These are phyloP conservation scores for Ajuga reptans DNA, from an alignment of 305 asterid species.

Conservation along the genomic window DNA sequence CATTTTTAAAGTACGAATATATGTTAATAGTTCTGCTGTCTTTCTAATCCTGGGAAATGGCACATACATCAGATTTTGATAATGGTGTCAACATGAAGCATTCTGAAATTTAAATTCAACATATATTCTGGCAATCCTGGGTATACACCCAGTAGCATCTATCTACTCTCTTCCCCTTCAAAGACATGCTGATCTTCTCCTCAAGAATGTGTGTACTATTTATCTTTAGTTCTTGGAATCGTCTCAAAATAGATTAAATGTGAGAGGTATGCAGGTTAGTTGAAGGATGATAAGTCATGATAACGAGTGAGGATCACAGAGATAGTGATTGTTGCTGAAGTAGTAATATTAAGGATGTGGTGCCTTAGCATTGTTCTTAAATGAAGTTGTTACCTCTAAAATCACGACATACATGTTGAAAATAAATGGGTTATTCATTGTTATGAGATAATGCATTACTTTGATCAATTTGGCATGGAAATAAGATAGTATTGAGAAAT, in stretches of 20 bases:
- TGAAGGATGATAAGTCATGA: neutral
- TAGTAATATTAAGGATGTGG: too few relatives aligned
- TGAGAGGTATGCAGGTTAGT: neutral
- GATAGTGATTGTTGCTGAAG: too few relatives aligned
- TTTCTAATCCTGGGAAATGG: conserved; percentile 66
- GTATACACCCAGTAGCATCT: neutral
- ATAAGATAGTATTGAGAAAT: neutral
- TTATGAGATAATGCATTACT: neutral
- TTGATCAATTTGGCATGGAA: neutral
- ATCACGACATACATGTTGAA: neutral
- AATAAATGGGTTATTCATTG: neutral
- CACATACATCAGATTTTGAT: conserved; percentile 6
- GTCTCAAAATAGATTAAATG: neutral
- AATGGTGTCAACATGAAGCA: neutral
- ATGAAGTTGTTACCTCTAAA: neutral
- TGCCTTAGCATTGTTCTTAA: neutral
- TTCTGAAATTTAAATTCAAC: neutral
- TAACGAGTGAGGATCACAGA: too few relatives aligned
- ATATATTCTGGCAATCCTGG: neutral
- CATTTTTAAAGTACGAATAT: conserved; percentile 89
- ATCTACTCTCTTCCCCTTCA: neutral
- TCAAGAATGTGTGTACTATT: neutral
- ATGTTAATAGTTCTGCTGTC: conserved; percentile 67
- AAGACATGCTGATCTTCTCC: neutral
- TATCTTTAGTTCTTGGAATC: neutral